phyloP scores from a whole-genome alignment of 768 basidiomycete genomes.

The Pleurotus citrinopileatus region DNA sequence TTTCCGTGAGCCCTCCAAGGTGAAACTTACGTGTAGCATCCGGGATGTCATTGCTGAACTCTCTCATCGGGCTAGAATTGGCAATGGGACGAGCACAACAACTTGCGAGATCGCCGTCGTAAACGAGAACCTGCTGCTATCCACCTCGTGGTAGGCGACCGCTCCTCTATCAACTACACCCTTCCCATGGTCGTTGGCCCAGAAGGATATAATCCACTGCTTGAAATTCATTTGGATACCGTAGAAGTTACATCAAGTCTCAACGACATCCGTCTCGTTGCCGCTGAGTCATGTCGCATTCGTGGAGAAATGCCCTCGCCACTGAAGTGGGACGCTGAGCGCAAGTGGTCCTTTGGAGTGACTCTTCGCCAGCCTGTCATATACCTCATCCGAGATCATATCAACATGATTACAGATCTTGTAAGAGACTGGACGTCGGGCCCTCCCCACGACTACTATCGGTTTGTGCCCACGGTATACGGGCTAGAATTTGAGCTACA shows the following conservation, averaged over 20 bases:
- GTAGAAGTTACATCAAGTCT: slow-evolving; percentile 80
- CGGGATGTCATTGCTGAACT: no score
- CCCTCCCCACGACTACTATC: slow-evolving; percentile 73
- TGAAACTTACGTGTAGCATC: slow-evolving; percentile 18
- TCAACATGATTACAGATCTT: slow-evolving; percentile 93
- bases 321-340: slow-evolving; percentile 74
- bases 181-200: slow-evolving; percentile 77
- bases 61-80: no score
- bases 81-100: slow-evolving; percentile 76
- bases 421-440: slow-evolving; percentile 89
- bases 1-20: slow-evolving; percentile 90
- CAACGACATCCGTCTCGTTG: slow-evolving; percentile 79
- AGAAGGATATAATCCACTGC: slow-evolving; percentile 72
- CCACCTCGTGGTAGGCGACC: slow-evolving; percentile 70
- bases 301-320: slow-evolving; percentile 78
- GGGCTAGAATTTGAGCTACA: slow-evolving; percentile 64
- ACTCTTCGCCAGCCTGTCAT: slow-evolving; percentile 70
- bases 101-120: slow-evolving; percentile 45
- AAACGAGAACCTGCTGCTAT: slow-evolving; percentile 70
- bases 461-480: slow-evolving; percentile 85
- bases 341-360: slow-evolving; percentile 78
- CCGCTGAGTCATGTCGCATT: slow-evolving; percentile 73
- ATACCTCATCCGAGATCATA: slow-evolving; percentile 86
- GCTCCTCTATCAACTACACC: slow-evolving; percentile 82
- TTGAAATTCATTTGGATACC: slow-evolving; percentile 82